Evolutionary conservation across 371 early-diverging fungal species (phyloP).

Genomic region (Mucor velutinosus): DNA sequence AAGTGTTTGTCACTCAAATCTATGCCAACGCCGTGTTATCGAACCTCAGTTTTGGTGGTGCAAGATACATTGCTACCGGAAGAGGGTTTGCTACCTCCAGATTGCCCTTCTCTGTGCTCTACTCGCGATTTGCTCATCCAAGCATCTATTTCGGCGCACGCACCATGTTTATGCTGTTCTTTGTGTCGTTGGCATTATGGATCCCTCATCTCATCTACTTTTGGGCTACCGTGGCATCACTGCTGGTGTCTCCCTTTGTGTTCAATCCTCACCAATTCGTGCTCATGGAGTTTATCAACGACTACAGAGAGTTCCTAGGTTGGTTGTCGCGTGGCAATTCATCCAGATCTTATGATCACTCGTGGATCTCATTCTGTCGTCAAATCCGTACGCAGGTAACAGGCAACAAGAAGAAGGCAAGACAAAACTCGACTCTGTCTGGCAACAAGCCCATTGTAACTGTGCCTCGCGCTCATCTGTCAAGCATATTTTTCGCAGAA

Average conservation of each 20-base stretch:
- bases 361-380: constrained; percentile 85
- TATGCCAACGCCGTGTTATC: constrained; percentile 83
- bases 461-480: constrained; percentile 69
- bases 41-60: constrained; percentile 85
- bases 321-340: constrained; percentile 83
- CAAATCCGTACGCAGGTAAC: constrained; percentile 74
- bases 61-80: constrained; percentile 87
- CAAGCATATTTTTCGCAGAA: constrained; percentile 76
- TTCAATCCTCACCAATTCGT: constrained; percentile 89
- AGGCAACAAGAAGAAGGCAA: constrained; percentile 46
- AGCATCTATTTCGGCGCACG: constrained; percentile 85
- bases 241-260: constrained; percentile 78
- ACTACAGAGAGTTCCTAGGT: constrained; percentile 78
- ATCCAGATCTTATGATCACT: constrained; percentile 60
- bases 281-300: constrained; percentile 72
- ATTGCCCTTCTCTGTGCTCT: constrained; percentile 77
- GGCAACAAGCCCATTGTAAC: constrained; percentile 55
- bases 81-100: constrained; percentile 90
- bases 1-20: constrained; percentile 89
- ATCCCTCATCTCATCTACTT: constrained; percentile 82
- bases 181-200: constrained; percentile 75
- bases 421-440: constrained; percentile 51
- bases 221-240: constrained; percentile 77
- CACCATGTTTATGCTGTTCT: constrained; percentile 71
- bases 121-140: constrained; percentile 79